Evolutionary conservation across 1,284 basidiomycete species (phyloP), one percentile per base, ranked within the genome.

Genomic region (Boletellus deceptivus): DNA sequence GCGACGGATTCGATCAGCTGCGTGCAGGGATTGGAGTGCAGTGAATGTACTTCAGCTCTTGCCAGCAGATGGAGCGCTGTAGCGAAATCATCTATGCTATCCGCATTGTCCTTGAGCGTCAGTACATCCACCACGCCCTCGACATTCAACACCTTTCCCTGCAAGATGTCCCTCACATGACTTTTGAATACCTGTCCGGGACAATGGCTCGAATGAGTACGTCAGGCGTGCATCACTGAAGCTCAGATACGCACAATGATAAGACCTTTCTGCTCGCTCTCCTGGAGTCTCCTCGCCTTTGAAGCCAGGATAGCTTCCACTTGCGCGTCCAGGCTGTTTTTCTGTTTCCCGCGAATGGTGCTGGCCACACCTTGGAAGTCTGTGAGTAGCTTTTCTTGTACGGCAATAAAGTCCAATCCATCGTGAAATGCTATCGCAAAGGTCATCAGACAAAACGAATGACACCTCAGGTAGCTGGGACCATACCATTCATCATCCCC

Each of bases 61-160:
- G 73, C 69, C 29, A 90, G 72, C 17, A 91, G 61, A 34, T 85
- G 78, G 49, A 91, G 67, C 13, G 85, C 83, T 14, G 80, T 84
- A 1, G 77, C 74, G 67, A 80, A 89, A 59, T 86, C 80, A 27
- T 80, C 78, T n/a, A 78, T 60, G 22, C 71, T 70, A 7, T 74
- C 72, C 3, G 53, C 54, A 54, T 88, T 88, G 61, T 91, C 83
- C 61, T 88, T 89, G 50, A 91, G 61, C 6, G 84, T 86, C 57
- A 91, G 67, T 6, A 87, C 70, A 56, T 91, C 89, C 16, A 84
- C 80, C 13, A 78, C 68, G 55, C 88, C 86, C 60, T 91, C 89
- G 13, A 83, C 72, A 16, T 79, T 76, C 50, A 91, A 62, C 11
- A 81, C 79, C 55, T 82, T 84, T 42, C 85, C 83, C 65, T 86